phyloP scores from a whole-genome alignment of 768 basidiomycete genomes.

The Hypholoma fasciculare region DNA sequence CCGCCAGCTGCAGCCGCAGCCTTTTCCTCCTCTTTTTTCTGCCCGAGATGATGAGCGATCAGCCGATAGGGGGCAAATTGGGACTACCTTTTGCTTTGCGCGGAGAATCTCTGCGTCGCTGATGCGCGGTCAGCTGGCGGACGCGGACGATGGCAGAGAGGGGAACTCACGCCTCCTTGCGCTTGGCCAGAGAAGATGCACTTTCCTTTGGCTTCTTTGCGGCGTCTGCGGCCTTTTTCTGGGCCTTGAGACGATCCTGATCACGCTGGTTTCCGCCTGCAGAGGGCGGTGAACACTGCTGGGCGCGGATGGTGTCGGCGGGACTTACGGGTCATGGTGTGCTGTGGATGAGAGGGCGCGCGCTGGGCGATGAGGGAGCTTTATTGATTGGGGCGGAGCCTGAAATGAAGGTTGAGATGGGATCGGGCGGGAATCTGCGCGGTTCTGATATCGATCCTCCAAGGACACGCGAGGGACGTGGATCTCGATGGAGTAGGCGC shows the following conservation, averaged over 20 bases:
- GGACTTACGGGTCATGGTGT: constrained; percentile 56
- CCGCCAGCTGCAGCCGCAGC: constrained; percentile 21
- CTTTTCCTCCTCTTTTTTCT: constrained; percentile 61
- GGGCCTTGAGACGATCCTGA: constrained; percentile 67
- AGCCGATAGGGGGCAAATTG: not conserved
- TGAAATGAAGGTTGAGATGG: not conserved
- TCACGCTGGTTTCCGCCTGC: constrained; percentile 85
- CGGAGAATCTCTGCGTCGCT: constrained; percentile 78
- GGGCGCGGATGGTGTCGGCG: constrained; percentile 14
- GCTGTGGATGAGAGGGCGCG: not conserved
- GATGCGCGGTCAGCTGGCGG: constrained; percentile 17
- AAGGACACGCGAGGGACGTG: constrained; percentile 31
- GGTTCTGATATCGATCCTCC: constrained; percentile 23
- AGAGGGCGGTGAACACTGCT: constrained; percentile 6
- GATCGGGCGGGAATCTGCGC: constrained; percentile 14
- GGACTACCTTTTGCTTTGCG: constrained; percentile 75
- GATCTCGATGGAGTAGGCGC: constrained; percentile 45
- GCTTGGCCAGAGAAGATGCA: constrained; percentile 56
- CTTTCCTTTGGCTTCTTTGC: constrained; percentile 76
- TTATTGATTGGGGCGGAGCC: not conserved
- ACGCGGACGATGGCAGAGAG: constrained; percentile 10
- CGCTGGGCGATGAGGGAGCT: too few species aligned
- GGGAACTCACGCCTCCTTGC: constrained; percentile 71
- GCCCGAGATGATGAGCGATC: constrained; percentile 5
- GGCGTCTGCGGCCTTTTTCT: constrained; percentile 61